Conservation (phyloP, 495 filamentous ascomycete genomes). For the Penicillium ochrochloron region DNA sequence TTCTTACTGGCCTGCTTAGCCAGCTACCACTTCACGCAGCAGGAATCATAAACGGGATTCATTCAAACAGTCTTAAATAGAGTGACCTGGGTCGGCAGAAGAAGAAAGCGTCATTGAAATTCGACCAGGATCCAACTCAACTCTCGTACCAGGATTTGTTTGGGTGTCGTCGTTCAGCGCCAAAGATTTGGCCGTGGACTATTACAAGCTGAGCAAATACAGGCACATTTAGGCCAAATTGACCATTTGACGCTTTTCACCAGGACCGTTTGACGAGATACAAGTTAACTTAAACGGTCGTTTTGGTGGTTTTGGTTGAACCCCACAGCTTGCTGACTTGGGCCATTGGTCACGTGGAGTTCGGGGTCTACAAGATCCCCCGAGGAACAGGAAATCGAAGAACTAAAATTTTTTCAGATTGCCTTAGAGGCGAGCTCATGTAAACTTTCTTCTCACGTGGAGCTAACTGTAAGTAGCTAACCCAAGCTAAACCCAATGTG, state of each 20-base stretch:
- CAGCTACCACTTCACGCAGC: too few species aligned
- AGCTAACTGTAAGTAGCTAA: neutral
- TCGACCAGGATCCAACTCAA: neutral
- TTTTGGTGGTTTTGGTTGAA: neutral
- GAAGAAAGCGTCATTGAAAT: neutral
- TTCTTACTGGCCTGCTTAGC: too few species aligned
- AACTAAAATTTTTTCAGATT: neutral
- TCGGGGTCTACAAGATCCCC: neutral
- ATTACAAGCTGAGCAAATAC: neutral
- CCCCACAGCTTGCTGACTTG: too few species aligned
- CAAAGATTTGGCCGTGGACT: neutral
- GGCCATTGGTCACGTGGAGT: neutral
- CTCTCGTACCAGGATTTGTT: too few species aligned
- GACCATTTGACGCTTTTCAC: neutral
- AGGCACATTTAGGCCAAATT: neutral
- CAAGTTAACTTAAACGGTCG: neutral
- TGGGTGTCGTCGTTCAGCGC: too few species aligned
- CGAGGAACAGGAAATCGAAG: neutral
- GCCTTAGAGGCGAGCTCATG: neutral
- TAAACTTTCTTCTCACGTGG: neutral
- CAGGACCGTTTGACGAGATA: neutral
- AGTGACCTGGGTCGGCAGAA: too few species aligned
- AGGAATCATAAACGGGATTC: too few species aligned
- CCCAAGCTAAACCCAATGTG: neutral
- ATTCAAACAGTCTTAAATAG: too few species aligned